Evolutionary conservation across 352 stramenopile genomes (phyloP), one percentile per base, ranked within the genome.

Genomic region (Pythium chondricola): DNA sequence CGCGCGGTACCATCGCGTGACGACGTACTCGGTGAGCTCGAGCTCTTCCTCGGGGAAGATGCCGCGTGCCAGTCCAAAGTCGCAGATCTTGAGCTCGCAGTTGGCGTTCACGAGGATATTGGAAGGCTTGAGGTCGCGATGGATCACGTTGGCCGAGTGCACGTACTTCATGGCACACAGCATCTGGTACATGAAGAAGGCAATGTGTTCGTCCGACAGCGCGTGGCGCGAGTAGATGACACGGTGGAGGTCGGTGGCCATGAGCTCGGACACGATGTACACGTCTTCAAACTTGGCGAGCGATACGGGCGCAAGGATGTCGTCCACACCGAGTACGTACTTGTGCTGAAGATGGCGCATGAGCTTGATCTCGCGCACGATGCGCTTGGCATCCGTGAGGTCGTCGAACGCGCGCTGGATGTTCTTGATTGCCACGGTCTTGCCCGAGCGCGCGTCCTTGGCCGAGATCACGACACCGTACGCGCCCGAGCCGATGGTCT

Each of bases 351-450:
- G 53, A 42, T 95, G 85, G 5, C 88, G 69, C 76, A 97, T 88
- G 27, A 97, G 64, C 48, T 94, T 92, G 61, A 99, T 98, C 74
- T 98, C 96, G 1, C 96, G 75, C 18, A 99, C 79, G 52, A 99
- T 99, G 39, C 97, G 88, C 65, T 99, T 99, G 22, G 97, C 97
- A 66, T 99, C 97, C 20, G 98, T 97, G 30, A 99, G 81, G 63
- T 99, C 96, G 43, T 97, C 89, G 62, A 98, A 98, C 14, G 88
- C 87, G 20, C 78, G 68, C 36, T 92, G 75, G 37, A 98, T 96
- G 67, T 98, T 98, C 69, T 98, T 98, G 56, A 98, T 96, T 1
- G 80, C 76, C 16, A 82, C 60, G 0, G 69, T 83, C 29, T 71
- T 75, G 8, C 62, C 61, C 1, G 36, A 65, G 7, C 59, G 42